Conservation (phyloP, 768 basidiomycete genomes). For the Collybia sp. region DNA sequence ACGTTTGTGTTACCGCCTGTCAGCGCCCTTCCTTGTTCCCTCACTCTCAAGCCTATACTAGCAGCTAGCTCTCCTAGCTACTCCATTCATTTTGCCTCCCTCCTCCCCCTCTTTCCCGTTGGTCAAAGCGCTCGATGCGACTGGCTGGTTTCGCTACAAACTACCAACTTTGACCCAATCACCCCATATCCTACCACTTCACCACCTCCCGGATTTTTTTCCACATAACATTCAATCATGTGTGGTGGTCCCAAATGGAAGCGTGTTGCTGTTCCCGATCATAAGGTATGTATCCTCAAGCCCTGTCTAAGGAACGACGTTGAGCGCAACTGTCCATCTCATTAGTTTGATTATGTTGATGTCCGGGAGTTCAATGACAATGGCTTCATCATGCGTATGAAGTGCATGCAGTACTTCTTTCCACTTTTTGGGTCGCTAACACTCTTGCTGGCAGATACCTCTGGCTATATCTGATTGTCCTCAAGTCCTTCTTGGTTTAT, state of each 20-base stretch:
- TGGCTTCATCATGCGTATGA: constrained; percentile 80
- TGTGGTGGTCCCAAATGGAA: constrained; percentile 90
- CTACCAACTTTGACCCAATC: constrained; percentile 14
- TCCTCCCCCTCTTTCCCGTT: constrained; percentile 10
- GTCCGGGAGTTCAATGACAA: constrained; percentile 89
- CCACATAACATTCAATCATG: constrained; percentile 27
- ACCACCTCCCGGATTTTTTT: constrained; percentile 14
- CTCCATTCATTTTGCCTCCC: constrained; percentile 18
- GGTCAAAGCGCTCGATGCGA: constrained; percentile 27
- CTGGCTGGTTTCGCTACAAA: constrained; percentile 44
- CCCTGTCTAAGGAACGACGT: not conserved
- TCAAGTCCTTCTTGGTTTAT: constrained; percentile 97
- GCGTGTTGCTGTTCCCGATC: constrained; percentile 94
- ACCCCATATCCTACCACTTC: constrained; percentile 18
- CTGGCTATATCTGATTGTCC: constrained; percentile 87
- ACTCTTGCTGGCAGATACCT: constrained; percentile 58
- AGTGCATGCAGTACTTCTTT: constrained; percentile 50
- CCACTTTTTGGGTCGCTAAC: not conserved
- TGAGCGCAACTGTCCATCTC: constrained; percentile 15
- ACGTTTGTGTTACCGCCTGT: constrained; percentile 7
- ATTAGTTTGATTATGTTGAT: constrained; percentile 95
- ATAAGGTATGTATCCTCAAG: constrained; percentile 62
- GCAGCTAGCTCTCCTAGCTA: constrained; percentile 13
- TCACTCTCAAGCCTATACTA: too few relatives aligned
- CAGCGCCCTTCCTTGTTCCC: not conserved